These are phyloP conservation scores for Clohesyomyces aquaticus DNA, from an alignment of 495 filamentous ascomycete species.

Conservation along the genomic window DNA sequence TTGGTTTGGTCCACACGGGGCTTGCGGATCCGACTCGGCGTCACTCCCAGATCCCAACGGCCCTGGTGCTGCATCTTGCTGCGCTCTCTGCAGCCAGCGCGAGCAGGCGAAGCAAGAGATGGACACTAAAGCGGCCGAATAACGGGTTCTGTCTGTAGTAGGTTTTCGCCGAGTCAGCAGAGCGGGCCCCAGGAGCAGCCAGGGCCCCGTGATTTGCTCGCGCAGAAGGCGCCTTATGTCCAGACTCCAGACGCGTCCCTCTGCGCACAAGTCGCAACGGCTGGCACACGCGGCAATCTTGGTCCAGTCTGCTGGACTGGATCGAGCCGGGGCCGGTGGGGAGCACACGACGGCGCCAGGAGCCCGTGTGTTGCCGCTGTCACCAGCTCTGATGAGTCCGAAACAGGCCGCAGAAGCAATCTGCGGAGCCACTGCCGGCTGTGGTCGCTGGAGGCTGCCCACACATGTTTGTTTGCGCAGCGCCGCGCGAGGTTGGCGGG, in stretches of 20 bases:
- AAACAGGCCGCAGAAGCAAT: slow-evolving; percentile 6
- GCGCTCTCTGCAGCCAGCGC: slow-evolving; percentile 1
- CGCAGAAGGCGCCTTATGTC: background rate
- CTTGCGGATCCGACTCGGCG: slow-evolving; percentile 38
- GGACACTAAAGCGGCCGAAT: background rate
- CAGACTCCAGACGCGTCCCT: too few species aligned
- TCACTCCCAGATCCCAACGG: slow-evolving; percentile 38
- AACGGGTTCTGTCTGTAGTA: background rate
- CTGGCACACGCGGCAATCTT: background rate
- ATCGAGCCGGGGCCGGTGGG: background rate
- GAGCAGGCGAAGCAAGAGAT: background rate
- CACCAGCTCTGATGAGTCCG: slow-evolving; percentile 2
- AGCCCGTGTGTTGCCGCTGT: slow-evolving; percentile 7
- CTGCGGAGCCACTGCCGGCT: slow-evolving; percentile 7
- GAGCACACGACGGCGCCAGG: background rate
- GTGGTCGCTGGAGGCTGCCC: background rate
- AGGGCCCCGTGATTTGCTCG: background rate
- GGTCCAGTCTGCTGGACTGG: background rate
- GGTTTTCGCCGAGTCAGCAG: slow-evolving; percentile 13
- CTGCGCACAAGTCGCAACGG: too few species aligned
- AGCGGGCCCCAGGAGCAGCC: slow-evolving; percentile 5
- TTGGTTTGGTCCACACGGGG: slow-evolving; percentile 34
- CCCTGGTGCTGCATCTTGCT: slow-evolving; percentile 34
- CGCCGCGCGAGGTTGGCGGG: slow-evolving; percentile 10
- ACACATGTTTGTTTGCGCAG: slow-evolving; percentile 19